Evolutionary conservation across 116 monocot genomes (phyloP), one percentile per base, ranked within the genome.

Genomic region (Iris pallida): DNA sequence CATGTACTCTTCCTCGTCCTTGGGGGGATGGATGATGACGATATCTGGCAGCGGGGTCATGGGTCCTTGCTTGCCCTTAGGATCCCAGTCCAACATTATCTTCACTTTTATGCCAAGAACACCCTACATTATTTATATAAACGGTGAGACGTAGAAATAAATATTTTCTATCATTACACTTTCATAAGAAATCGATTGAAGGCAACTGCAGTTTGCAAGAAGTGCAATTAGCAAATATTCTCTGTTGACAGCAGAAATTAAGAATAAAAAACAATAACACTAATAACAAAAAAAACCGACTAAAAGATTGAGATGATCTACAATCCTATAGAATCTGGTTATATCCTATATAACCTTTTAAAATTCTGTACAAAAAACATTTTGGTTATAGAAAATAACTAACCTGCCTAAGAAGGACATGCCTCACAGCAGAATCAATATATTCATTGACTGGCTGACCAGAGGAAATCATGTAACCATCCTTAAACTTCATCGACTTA

Each of bases 401-500:
- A 13, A 90, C 85, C 90, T 90, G 83, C 77, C 90, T 81, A 61
- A 90, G 72, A 57, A 90, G 90, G 63, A 90, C 86, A 73, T 90
- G 90, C 47, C 90, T 83, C 15, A 86, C 90, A 7, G 86, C 90
- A 2, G 90, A 83, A 64, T 86, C 90, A 45, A 90, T 90, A 41
- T 90, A 90, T 45, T 83, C 81, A 11, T 83, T 86, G n/a, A 86
- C 90, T 53, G 90, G 90, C 13, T 90, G 83, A 45, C 90, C 86
- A 53, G 83, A 90, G 13, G 90, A 90, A 66, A 90, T 90, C 90
- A 90, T 90, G 79, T 90, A 90, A 3, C 90, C 90, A 77, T 90
- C 86, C 73, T 90, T 90, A 55, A 90, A 90, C 65, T 90, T 90
- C 90, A 86, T 90, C 13, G 90, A 90, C 46, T 90, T 90, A 17